Evolutionary conservation across 306 rosid species (phyloP).

Genomic region (Astragalus glycyphyllos): DNA sequence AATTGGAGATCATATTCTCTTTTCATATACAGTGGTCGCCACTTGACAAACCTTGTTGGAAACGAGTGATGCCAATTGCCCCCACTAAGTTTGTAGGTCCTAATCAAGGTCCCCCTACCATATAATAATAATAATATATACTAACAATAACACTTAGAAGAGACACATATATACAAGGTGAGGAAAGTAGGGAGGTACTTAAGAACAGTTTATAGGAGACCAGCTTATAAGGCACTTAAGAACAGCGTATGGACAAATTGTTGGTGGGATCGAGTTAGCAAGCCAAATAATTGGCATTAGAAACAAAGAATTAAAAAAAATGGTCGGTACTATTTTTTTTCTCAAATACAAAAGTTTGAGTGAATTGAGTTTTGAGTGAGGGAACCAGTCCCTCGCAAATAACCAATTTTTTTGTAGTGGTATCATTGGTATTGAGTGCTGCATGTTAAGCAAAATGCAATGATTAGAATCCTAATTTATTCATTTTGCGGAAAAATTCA

Average conservation of each 20-base stretch:
- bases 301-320: neutral
- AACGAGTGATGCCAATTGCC: slow-evolving; percentile 66
- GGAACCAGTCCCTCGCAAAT: too few relatives aligned
- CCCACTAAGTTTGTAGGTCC: slow-evolving; percentile 65
- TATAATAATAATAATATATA: neutral
- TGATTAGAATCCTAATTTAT: too few relatives aligned
- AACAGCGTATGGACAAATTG: slow-evolving; percentile 48
- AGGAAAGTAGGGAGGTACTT: slow-evolving; percentile 14
- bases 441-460: too few relatives aligned
- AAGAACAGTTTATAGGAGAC: slow-evolving; percentile 43
- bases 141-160: too few relatives aligned
- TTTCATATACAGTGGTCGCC: slow-evolving; percentile 46
- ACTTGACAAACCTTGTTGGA: slow-evolving; percentile 62
- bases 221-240: slow-evolving; percentile 52
- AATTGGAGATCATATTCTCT: slow-evolving; percentile 52
- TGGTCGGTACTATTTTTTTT: neutral
- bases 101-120: slow-evolving; percentile 43
- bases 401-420: too few relatives aligned
- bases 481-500: too few relatives aligned
- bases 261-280: slow-evolving; percentile 51
- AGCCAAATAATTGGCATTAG: slow-evolving; percentile 47
- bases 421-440: too few relatives aligned
- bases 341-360: too few relatives aligned
- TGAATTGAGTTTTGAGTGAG: too few relatives aligned
- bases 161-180: neutral